These are phyloP conservation scores for Lyophyllum atratum DNA, from an alignment of 768 basidiomycete genomes.

Conservation along the genomic window DNA sequence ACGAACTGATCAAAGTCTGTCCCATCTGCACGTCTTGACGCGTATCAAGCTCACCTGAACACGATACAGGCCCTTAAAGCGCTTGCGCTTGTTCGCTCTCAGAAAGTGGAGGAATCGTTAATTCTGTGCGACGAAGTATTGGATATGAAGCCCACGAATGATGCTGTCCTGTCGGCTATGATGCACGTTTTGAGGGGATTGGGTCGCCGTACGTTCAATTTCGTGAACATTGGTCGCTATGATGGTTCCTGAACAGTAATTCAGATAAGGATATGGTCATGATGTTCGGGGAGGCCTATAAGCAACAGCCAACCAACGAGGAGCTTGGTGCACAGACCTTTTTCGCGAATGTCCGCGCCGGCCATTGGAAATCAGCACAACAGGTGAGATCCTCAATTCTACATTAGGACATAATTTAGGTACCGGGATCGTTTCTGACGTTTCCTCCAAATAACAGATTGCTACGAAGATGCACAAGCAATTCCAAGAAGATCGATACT, in stretches of 20 bases:
- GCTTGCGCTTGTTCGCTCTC: slow-evolving; percentile 78
- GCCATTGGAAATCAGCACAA: slow-evolving; percentile 86
- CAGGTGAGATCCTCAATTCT: slow-evolving; percentile 45
- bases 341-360: slow-evolving; percentile 79
- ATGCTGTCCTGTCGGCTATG: slow-evolving; percentile 75
- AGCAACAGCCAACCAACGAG: slow-evolving; percentile 77
- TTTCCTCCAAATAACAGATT: slow-evolving; percentile 44
- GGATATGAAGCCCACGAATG: slow-evolving; percentile 69
- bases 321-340: slow-evolving; percentile 84
- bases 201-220: slow-evolving; percentile 55
- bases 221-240: not conserved
- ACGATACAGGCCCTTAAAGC: slow-evolving; percentile 72
- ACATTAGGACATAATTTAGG: not conserved
- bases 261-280: slow-evolving; percentile 75
- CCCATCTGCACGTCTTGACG: slow-evolving; percentile 11
- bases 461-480: slow-evolving; percentile 82
- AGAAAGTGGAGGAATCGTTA: slow-evolving; percentile 85
- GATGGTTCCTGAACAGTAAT: slow-evolving; percentile 3
- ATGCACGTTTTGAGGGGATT: slow-evolving; percentile 81
- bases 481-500: slow-evolving; percentile 78
- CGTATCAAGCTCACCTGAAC: not conserved
- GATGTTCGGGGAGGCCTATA: slow-evolving; percentile 88
- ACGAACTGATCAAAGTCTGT: slow-evolving; percentile 69
- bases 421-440: not conserved
- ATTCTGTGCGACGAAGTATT: slow-evolving; percentile 80